A percentile compares a stretch with the other conserved stretches of the same genome.
phyloP scores from a whole-genome alignment of 495 filamentous ascomycete species.

The Sporormia fimetaria region DNA sequence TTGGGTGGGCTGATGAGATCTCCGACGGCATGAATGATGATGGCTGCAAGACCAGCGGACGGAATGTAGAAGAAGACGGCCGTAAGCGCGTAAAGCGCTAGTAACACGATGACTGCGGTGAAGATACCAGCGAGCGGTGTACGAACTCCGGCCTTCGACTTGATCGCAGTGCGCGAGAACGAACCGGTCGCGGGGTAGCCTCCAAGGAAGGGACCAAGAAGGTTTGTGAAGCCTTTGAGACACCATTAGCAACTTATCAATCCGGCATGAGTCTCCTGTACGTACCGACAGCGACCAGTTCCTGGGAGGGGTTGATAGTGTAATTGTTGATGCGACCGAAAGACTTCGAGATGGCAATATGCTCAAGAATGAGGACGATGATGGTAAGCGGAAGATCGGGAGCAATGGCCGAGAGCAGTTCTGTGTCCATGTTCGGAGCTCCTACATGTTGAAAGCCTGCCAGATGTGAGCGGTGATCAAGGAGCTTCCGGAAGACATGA shows the following conservation, averaged over 20 bases:
- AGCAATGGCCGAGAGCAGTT: constrained; percentile 50
- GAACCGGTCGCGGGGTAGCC: constrained; percentile 91
- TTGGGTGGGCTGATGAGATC: constrained; percentile 91
- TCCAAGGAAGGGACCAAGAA: constrained; percentile 88
- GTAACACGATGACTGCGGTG: constrained; percentile 74
- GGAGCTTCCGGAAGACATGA: no score
- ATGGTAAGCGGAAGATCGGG: constrained; percentile 65
- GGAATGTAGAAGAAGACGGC: constrained; percentile 94
- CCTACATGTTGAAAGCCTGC: constrained; percentile 64
- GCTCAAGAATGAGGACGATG: constrained; percentile 87
- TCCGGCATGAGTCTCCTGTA: no score
- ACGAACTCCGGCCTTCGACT: constrained; percentile 91
- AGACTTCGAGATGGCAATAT: constrained; percentile 81
- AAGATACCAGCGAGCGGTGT: constrained; percentile 88
- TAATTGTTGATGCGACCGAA: constrained; percentile 97
- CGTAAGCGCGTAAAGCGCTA: constrained; percentile 89
- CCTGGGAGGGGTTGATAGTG: constrained; percentile 89
- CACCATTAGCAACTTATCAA: no score
- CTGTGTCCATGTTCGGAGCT: constrained; percentile 54
- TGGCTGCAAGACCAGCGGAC: constrained; percentile 63
- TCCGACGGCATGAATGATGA: constrained; percentile 95
- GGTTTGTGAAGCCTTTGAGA: constrained; percentile 80
- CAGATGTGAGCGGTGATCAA: background rate
- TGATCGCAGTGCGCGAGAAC: constrained; percentile 94
- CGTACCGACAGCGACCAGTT: constrained; percentile 90